These are phyloP conservation scores for Orbilia oligospora DNA, from an alignment of 2,329 filamentous ascomycete species.

Conservation along the genomic window DNA sequence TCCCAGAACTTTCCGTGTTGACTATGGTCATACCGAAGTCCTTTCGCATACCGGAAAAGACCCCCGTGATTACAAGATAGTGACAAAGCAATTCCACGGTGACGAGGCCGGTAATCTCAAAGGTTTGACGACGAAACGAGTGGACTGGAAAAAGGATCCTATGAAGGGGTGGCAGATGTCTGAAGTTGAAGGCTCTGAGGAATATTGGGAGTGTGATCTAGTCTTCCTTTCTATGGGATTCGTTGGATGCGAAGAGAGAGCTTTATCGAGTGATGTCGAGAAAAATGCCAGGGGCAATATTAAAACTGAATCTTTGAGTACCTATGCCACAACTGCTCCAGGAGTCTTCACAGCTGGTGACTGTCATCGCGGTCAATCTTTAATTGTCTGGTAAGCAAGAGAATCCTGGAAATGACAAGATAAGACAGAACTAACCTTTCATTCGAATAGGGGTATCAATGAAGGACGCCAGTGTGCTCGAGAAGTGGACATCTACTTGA, in stretches of 20 bases:
- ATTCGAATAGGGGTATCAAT: slow-evolving; percentile 83
- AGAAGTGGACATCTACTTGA: slow-evolving; percentile 90
- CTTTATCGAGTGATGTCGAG: slow-evolving; percentile 89
- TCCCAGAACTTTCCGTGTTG: slow-evolving; percentile 97
- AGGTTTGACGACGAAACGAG: slow-evolving; percentile 94
- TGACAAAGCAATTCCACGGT: slow-evolving; percentile 96
- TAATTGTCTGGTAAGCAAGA: slow-evolving; percentile 88
- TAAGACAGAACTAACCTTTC: slow-evolving; percentile 65
- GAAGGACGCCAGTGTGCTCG: slow-evolving; percentile 93
- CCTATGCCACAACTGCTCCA: slow-evolving; percentile 88
- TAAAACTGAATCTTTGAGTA: slow-evolving; percentile 84
- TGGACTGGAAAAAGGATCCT: slow-evolving; percentile 93
- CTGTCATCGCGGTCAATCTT: slow-evolving; percentile 91
- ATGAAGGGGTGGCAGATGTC: slow-evolving; percentile 98
- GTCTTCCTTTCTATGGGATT: slow-evolving; percentile 98
- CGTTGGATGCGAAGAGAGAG: slow-evolving; percentile 89
- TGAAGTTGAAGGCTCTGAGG: slow-evolving; percentile 90
- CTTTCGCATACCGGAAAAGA: slow-evolving; percentile 97
- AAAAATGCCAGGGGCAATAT: slow-evolving; percentile 95
- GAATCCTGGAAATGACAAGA: background rate
- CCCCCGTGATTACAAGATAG: slow-evolving; percentile 96
- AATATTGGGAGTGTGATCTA: slow-evolving; percentile 96
- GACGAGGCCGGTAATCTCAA: slow-evolving; percentile 89
- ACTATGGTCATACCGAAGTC: slow-evolving; percentile 96
- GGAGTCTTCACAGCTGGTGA: slow-evolving; percentile 96